Percentiles rank a stretch among this genome's conserved stretches.
Evolutionary conservation across 495 filamentous ascomycete genomes (phyloP).

Genomic region (Pyronema omphalodes): DNA sequence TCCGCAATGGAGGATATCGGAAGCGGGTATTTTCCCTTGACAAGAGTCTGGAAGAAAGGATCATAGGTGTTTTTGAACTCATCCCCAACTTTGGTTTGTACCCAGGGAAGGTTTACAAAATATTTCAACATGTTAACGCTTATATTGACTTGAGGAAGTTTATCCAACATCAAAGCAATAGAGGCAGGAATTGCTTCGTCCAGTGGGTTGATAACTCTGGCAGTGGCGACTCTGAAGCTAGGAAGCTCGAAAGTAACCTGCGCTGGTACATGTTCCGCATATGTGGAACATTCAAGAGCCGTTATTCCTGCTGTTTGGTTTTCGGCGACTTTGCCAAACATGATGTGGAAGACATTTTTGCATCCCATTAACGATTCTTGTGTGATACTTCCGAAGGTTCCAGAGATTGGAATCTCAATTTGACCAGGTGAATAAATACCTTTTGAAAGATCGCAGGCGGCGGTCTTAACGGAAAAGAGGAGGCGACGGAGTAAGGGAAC

Average conservation of each 20-base stretch:
- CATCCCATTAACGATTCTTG: neutral
- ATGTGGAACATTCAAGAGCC: neutral
- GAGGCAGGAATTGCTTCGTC: neutral
- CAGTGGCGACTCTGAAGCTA: neutral
- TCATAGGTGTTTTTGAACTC: neutral
- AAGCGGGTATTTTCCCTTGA: neutral
- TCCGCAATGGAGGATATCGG: neutral
- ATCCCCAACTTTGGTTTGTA: neutral
- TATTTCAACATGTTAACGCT: neutral
- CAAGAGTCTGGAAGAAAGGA: neutral
- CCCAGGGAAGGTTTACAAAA: neutral
- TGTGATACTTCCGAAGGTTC: neutral
- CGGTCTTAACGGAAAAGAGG: neutral
- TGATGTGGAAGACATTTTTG: neutral
- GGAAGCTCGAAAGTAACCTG: neutral
- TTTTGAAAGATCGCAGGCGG: neutral
- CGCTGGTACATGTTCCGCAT: neutral
- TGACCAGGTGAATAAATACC: neutral
- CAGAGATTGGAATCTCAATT: neutral
- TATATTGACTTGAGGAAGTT: neutral
- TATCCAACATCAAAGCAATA: neutral
- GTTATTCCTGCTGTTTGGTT: neutral
- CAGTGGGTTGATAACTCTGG: neutral
- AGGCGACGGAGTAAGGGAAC: neutral
- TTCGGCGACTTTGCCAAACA: neutral